A percentile compares a stretch with the other conserved stretches of the same genome.
Evolutionary conservation across 371 early-diverging fungal genomes (phyloP).

Genomic region (Cokeromyces recurvatus): DNA sequence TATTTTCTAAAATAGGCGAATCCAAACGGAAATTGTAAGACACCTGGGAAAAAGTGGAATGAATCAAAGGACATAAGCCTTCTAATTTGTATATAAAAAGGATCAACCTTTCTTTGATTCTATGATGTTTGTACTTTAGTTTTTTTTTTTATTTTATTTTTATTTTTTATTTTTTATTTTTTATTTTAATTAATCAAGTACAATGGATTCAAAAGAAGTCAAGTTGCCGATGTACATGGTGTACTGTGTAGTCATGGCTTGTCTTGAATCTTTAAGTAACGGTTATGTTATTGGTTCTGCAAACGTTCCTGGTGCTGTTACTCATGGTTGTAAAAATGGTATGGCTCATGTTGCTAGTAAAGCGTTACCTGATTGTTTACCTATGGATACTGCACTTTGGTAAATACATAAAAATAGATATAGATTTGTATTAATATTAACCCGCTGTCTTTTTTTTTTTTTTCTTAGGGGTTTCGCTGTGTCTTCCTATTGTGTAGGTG

Average conservation of each 20-base stretch:
- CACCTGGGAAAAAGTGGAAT: too few relatives aligned
- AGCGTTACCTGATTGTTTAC: constrained; percentile 23
- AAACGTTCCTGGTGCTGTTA: constrained; percentile 33
- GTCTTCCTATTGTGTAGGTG: constrained; percentile 65
- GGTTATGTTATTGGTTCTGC: constrained; percentile 43
- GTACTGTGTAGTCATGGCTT: constrained; percentile 30
- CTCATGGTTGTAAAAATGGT: constrained; percentile 20
- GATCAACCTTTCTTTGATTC: too few relatives aligned
- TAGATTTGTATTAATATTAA: too few relatives aligned
- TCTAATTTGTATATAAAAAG: too few relatives aligned
- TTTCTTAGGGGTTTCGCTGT: constrained; percentile 51
- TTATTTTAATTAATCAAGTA: too few relatives aligned
- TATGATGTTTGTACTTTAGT: too few relatives aligned
- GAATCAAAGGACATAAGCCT: too few relatives aligned
- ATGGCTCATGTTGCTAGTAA: background rate
- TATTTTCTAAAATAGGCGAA: too few relatives aligned
- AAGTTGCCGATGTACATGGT: constrained; percentile 34
- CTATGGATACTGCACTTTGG: constrained; percentile 21
- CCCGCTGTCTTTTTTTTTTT: background rate
- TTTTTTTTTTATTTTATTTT: too few relatives aligned
- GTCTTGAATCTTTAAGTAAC: constrained; percentile 32
- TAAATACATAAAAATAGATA: too few relatives aligned
- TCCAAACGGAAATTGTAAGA: too few relatives aligned
- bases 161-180: too few relatives aligned
- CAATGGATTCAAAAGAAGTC: constrained; percentile 36